phyloP scores from a whole-genome alignment of 106 monocot species.

The Dioscorea dumetorum region DNA sequence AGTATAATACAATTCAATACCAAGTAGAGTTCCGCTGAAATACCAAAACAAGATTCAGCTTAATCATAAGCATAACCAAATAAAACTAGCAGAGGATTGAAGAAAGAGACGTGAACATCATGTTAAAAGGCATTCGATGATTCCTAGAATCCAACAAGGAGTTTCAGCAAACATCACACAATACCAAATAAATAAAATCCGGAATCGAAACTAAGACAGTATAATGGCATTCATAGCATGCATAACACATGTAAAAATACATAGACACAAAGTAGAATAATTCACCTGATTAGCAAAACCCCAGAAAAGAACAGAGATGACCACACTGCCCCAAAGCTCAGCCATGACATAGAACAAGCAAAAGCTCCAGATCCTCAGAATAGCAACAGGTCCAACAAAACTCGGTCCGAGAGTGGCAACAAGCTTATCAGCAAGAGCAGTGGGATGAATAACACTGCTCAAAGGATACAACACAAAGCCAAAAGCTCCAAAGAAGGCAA shows the following conservation, averaged over 20 bases:
- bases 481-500: slow-evolving; percentile 85
- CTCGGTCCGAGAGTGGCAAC: slow-evolving; percentile 65
- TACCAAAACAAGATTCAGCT: no score
- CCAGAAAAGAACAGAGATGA: slow-evolving; percentile 96
- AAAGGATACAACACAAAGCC: slow-evolving; percentile 80
- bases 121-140: no score
- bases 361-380: slow-evolving; percentile 95
- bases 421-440: slow-evolving; percentile 71
- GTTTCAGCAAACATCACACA: no score
- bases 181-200: no score
- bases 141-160: no score
- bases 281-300: slow-evolving; percentile 98
- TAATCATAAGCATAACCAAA: no score
- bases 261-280: neutral
- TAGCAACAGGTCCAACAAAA: slow-evolving; percentile 82
- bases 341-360: slow-evolving; percentile 99
- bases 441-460: slow-evolving; percentile 70
- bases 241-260: no score
- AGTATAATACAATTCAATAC: no score
- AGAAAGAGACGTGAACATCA: no score
- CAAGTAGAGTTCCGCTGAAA: no score
- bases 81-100: no score
- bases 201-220: neutral
- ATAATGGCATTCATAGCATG: no score
- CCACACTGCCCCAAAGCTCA: slow-evolving; percentile 97